Percentiles rank a stretch among this genome's conserved stretches.
These are phyloP conservation scores for Fonsecaea erecta DNA, from an alignment of 2,329 filamentous ascomycete genomes.

Conservation along the genomic window DNA sequence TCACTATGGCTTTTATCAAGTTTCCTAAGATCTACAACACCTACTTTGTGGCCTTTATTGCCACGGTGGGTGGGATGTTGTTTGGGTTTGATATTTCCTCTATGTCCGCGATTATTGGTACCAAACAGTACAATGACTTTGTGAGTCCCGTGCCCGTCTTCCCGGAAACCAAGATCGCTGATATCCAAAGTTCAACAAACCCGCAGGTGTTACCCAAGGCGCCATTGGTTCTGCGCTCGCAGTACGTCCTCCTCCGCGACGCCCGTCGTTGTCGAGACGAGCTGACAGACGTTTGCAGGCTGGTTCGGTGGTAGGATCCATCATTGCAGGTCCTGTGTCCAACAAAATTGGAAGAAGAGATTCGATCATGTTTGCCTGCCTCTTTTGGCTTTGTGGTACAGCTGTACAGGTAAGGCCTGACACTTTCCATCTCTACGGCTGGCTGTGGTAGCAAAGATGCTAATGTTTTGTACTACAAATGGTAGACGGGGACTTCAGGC, in stretches of 20 bases:
- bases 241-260: constrained; percentile 28
- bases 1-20: constrained; percentile 30
- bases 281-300: constrained; percentile 21
- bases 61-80: constrained; percentile 59
- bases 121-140: constrained; percentile 55
- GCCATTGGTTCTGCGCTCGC: constrained; percentile 57
- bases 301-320: constrained; percentile 55
- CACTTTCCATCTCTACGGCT: constrained; percentile 38
- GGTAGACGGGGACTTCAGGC: constrained; percentile 14
- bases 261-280: background rate
- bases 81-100: constrained; percentile 64
- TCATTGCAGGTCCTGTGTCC: constrained; percentile 53
- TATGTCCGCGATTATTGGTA: constrained; percentile 59
- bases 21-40: constrained; percentile 60
- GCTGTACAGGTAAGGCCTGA: constrained; percentile 46
- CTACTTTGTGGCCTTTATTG: constrained; percentile 58
- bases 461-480: background rate
- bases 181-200: constrained; percentile 51
- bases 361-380: constrained; percentile 54
- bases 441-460: background rate
- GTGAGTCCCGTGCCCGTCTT: background rate
- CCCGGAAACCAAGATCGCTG: background rate
- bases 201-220: constrained; percentile 54
- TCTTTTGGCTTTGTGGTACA: constrained; percentile 55
- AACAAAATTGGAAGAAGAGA: constrained; percentile 54